A percentile compares a stretch with the other conserved stretches of the same genome.
Conservation (phyloP, 2,329 filamentous ascomycete species). For the Talaromyces sp. region DNA sequence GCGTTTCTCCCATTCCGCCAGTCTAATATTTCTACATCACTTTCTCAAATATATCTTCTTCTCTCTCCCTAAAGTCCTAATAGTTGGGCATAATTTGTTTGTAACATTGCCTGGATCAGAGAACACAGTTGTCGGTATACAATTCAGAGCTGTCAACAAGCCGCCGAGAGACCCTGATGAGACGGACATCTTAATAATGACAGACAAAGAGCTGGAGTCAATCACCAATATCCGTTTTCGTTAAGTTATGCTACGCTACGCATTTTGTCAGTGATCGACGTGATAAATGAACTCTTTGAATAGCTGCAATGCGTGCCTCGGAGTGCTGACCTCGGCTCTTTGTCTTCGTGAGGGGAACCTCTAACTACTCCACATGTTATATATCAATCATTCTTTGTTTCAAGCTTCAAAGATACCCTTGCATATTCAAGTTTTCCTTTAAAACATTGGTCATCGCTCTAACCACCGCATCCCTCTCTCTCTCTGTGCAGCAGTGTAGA, state of each 20-base stretch:
- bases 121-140: not conserved
- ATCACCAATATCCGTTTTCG: not conserved
- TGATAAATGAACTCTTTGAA: not conserved
- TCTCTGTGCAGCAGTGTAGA: not conserved
- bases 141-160: not conserved
- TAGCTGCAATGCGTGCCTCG: constrained; percentile 2
- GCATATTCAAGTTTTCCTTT: not conserved
- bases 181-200: not conserved
- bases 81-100: too few relatives aligned
- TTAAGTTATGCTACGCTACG: not conserved
- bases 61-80: too few relatives aligned
- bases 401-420: not conserved
- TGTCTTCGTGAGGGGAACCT: constrained; percentile 7
- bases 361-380: not conserved
- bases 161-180: not conserved
- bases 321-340: constrained; percentile 3
- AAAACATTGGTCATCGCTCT: not conserved
- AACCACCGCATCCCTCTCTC: not conserved
- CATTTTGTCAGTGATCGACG: not conserved
- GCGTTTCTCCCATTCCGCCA: constrained; percentile 10
- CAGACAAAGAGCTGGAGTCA: not conserved
- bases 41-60: not conserved
- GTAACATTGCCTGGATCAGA: not conserved
- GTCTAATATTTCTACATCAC: not conserved
- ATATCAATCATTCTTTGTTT: not conserved